These are phyloP conservation scores for Ophiostoma novo-ulmi DNA, from an alignment of 2,329 filamentous ascomycete genomes.

Conservation along the genomic window DNA sequence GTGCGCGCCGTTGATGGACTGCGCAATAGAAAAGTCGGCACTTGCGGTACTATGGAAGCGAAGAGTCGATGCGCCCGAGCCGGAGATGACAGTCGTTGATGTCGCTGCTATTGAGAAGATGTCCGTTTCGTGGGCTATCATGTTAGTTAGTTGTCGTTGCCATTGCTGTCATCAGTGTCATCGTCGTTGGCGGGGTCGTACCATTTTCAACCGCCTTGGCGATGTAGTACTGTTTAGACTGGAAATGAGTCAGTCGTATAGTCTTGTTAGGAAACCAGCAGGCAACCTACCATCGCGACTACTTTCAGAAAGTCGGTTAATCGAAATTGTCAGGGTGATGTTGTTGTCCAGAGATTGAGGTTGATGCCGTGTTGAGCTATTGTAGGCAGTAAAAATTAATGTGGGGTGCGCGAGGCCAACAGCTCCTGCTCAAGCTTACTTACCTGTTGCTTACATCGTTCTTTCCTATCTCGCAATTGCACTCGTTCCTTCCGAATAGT, in stretches of 20 bases:
- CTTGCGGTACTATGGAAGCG: conserved; percentile 71
- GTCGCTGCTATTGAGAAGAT: conserved; percentile 81
- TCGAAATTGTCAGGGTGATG: not conserved
- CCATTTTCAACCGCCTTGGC: conserved; percentile 85
- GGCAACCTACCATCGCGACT: not conserved
- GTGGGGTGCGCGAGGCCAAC: conserved; percentile 21
- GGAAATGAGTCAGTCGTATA: conserved; percentile 16
- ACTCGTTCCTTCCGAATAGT: not conserved
- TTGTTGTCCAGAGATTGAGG: conserved; percentile 21
- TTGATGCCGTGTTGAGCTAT: conserved; percentile 18
- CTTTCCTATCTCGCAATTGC: not conserved
- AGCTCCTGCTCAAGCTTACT: conserved; percentile 19
- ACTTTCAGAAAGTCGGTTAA: not conserved
- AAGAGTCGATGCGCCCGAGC: conserved; percentile 76
- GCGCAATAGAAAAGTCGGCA: conserved; percentile 67
- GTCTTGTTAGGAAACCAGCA: not conserved
- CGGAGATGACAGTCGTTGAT: conserved; percentile 67
- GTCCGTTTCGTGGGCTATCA: conserved; percentile 70
- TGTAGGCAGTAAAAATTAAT: conserved; percentile 18
- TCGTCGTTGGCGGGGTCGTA: conserved; percentile 35
- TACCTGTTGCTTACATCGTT: not conserved
- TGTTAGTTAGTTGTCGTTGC: not conserved
- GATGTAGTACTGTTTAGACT: conserved; percentile 99
- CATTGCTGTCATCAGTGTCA: not conserved
- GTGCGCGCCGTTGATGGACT: conserved; percentile 76